Conservation (phyloP, 2,329 filamentous ascomycete species). For the Exophiala calicioides region DNA sequence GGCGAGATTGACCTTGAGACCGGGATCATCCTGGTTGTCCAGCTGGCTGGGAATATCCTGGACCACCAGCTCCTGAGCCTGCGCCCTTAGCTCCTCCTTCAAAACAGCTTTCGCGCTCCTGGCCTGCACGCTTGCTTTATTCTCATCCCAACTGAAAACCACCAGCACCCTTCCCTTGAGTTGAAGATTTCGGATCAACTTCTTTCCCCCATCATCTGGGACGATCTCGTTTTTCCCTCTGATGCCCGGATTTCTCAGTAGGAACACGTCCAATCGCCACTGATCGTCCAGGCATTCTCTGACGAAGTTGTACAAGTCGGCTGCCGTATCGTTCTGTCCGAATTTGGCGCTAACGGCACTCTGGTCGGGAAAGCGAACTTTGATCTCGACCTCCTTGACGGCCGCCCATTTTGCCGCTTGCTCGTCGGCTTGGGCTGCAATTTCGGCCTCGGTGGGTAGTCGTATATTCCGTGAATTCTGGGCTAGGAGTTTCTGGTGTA, state of each 20-base stretch:
- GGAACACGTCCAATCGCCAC: slow-evolving; percentile 65
- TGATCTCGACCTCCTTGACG: slow-evolving; percentile 70
- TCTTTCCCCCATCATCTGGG: slow-evolving; percentile 31
- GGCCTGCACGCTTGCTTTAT: slow-evolving; percentile 58
- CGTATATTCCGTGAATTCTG: slow-evolving; percentile 74
- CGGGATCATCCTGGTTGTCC: slow-evolving; percentile 41
- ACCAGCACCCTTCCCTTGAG: slow-evolving; percentile 72
- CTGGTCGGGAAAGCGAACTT: slow-evolving; percentile 85
- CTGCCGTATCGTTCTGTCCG: slow-evolving; percentile 66
- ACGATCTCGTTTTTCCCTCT: slow-evolving; percentile 51
- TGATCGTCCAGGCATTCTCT: slow-evolving; percentile 64
- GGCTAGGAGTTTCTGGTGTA: slow-evolving; percentile 75
- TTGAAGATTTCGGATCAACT: slow-evolving; percentile 70
- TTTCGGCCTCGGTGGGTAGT: slow-evolving; percentile 78
- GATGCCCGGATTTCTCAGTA: slow-evolving; percentile 63
- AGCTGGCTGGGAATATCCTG: slow-evolving; percentile 54
- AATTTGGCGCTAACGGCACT: slow-evolving; percentile 74
- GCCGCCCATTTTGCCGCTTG: slow-evolving; percentile 66
- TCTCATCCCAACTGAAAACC: slow-evolving; percentile 71
- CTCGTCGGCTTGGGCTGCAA: slow-evolving; percentile 67
- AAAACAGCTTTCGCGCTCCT: slow-evolving; percentile 60
- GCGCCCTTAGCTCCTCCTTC: slow-evolving; percentile 59
- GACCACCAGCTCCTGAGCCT: slow-evolving; percentile 68
- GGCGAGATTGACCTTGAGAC: slow-evolving; percentile 31
- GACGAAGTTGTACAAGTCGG: slow-evolving; percentile 73